These are phyloP conservation scores for Ensete ventricosum DNA, from an alignment of 176 grass and related monocot species.

Conservation along the genomic window DNA sequence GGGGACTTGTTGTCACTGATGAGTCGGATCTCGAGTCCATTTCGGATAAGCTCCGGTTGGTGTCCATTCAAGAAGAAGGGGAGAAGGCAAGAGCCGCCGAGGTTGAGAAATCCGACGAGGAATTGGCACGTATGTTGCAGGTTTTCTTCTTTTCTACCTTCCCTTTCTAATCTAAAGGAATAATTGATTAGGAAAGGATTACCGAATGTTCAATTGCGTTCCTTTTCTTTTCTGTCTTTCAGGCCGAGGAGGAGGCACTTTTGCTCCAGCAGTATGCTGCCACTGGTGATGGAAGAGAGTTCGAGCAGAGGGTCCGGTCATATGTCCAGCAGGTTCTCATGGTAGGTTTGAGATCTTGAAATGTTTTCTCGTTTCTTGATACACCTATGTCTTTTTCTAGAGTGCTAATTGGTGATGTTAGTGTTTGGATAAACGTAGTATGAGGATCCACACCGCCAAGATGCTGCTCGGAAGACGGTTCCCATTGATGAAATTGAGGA, in stretches of 20 bases:
- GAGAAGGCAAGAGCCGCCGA: background rate
- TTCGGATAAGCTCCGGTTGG: conserved; percentile 41
- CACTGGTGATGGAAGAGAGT: conserved; percentile 32
- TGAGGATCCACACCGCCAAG: conserved; percentile 57
- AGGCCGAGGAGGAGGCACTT: conserved; percentile 89
- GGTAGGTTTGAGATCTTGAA: conserved; percentile 36
- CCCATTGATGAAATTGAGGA: conserved; percentile 72
- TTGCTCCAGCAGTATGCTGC: conserved; percentile 49
- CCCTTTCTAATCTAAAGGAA: background rate
- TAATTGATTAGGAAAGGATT: background rate
- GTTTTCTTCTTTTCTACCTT: conserved; percentile 20
- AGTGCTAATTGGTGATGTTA: background rate
- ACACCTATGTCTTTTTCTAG: background rate
- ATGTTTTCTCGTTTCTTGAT: background rate
- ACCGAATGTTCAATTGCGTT: background rate
- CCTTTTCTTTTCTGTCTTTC: conserved; percentile 21
- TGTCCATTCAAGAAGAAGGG: conserved; percentile 30
- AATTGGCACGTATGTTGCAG: conserved; percentile 68
- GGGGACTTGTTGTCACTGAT: conserved; percentile 41
- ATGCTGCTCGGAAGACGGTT: conserved; percentile 66
- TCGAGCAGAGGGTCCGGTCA: conserved; percentile 47
- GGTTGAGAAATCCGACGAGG: conserved; percentile 55
- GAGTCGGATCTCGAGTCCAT: conserved; percentile 49
- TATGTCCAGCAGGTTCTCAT: conserved; percentile 67
- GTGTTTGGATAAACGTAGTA: conserved; percentile 48